A percentile compares a stretch with the other conserved stretches of the same genome.
phyloP scores from a whole-genome alignment of 805 yeast species.

The Yarrowia sp. region DNA sequence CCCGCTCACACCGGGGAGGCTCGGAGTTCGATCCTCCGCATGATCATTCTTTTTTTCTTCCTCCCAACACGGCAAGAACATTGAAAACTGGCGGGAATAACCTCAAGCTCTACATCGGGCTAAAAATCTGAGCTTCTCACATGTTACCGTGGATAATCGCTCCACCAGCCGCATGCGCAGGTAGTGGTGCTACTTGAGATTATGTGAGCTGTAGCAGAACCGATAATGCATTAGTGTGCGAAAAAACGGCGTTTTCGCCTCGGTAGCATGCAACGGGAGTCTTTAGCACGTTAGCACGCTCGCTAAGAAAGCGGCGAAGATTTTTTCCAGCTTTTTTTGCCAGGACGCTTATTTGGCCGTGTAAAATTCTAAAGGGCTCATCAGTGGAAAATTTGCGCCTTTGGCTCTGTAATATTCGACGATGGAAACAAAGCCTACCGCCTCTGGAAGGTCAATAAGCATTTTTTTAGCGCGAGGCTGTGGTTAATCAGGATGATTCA shows the following conservation, averaged over 20 bases:
- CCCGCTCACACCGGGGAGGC: conserved; percentile 39
- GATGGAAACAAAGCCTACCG: neutral
- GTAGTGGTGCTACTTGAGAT: neutral
- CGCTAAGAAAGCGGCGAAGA: conserved; percentile 6
- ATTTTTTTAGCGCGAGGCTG: too few relatives aligned
- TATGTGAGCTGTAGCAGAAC: neutral
- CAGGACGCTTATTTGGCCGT: conserved; percentile 19
- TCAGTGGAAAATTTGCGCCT: conserved; percentile 13
- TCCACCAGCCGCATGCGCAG: conserved; percentile 19
- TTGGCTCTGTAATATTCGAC: neutral
- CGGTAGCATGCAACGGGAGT: too few relatives aligned
- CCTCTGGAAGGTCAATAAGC: too few relatives aligned
- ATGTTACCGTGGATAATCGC: neutral
- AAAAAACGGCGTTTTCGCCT: too few relatives aligned
- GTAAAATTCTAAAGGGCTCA: conserved; percentile 15
- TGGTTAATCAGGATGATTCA: too few relatives aligned
- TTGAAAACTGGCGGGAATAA: too few relatives aligned
- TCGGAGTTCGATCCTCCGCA: conserved; percentile 32
- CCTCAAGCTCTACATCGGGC: neutral
- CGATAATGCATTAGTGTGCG: conserved; percentile 2
- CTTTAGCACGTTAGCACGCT: too few relatives aligned
- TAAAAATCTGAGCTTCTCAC: neutral
- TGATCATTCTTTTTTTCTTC: conserved; percentile 13
- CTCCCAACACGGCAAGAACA: too few relatives aligned
- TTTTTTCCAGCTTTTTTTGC: conserved; percentile 9